Conservation (phyloP, 2,329 filamentous ascomycete species). For the Botrytis porri region DNA sequence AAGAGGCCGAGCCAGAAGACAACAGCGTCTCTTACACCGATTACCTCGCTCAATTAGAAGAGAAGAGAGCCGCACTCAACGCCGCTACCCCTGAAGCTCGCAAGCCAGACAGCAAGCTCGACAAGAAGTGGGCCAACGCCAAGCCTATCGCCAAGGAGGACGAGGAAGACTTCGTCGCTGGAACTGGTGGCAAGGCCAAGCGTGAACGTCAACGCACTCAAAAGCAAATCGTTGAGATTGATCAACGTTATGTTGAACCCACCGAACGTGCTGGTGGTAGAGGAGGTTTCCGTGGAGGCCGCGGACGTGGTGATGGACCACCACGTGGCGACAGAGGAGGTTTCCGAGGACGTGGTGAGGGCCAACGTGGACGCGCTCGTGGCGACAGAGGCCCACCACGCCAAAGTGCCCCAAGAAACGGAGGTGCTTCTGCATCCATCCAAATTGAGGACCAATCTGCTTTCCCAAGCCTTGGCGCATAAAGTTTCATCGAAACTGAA, state of each 20-base stretch:
- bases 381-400: slow-evolving; percentile 46
- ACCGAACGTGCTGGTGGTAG: slow-evolving; percentile 56
- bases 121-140: slow-evolving; percentile 91
- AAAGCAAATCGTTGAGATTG: slow-evolving; percentile 87
- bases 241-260: slow-evolving; percentile 76
- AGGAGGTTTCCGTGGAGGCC: slow-evolving; percentile 51
- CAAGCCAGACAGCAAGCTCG: slow-evolving; percentile 79
- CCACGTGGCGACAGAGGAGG: slow-evolving; percentile 44
- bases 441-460: slow-evolving; percentile 50
- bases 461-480: slow-evolving; percentile 52
- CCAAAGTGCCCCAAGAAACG: slow-evolving; percentile 37
- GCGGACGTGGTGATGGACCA: slow-evolving; percentile 49
- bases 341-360: slow-evolving; percentile 48
- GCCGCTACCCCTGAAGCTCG: slow-evolving; percentile 68
- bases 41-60: slow-evolving; percentile 74
- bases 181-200: slow-evolving; percentile 70
- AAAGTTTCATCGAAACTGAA: slow-evolving; percentile 30
- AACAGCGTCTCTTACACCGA: slow-evolving; percentile 88
- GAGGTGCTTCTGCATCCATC: slow-evolving; percentile 39
- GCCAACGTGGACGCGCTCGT: slow-evolving; percentile 48
- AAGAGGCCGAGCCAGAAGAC: slow-evolving; percentile 55
- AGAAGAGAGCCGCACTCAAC: slow-evolving; percentile 73
- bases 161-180: slow-evolving; percentile 75
- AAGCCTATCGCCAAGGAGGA: slow-evolving; percentile 65
- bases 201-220: slow-evolving; percentile 88